These are phyloP conservation scores for Eutypella sp. DNA, from an alignment of 2,329 filamentous ascomycete species.

Conservation along the genomic window DNA sequence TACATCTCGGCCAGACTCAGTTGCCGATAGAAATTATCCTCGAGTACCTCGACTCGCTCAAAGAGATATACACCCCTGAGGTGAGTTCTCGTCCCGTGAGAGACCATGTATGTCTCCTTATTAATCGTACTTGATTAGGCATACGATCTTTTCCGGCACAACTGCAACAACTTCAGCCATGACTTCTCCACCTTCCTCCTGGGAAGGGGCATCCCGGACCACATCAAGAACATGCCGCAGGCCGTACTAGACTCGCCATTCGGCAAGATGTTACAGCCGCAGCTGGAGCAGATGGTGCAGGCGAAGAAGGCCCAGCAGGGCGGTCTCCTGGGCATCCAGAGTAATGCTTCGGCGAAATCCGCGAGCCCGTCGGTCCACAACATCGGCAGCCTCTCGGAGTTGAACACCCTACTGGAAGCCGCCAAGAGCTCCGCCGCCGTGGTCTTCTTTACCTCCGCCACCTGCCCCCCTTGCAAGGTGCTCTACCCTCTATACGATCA, in stretches of 20 bases:
- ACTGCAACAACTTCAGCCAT: slow-evolving; percentile 97
- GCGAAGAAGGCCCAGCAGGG: slow-evolving; percentile 44
- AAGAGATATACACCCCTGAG: slow-evolving; percentile 75
- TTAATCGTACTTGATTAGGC: slow-evolving; percentile 50
- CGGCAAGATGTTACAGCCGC: slow-evolving; percentile 80
- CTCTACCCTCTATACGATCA: slow-evolving; percentile 79
- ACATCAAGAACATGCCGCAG: slow-evolving; percentile 81
- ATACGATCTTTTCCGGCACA: slow-evolving; percentile 86
- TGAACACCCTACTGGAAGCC: slow-evolving; percentile 55
- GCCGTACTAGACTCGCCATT: slow-evolving; percentile 82
- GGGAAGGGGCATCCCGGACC: slow-evolving; percentile 79
- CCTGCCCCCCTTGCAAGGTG: slow-evolving; percentile 77
- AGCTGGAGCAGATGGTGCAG: slow-evolving; percentile 50
- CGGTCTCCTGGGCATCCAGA: slow-evolving; percentile 48
- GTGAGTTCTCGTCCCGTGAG: slow-evolving; percentile 33
- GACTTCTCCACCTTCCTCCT: slow-evolving; percentile 86
- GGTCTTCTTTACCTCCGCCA: slow-evolving; percentile 89
- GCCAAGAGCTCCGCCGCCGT: slow-evolving; percentile 67
- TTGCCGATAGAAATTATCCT: slow-evolving; percentile 76
- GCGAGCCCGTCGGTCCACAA: slow-evolving; percentile 47
- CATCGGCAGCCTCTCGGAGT: slow-evolving; percentile 51
- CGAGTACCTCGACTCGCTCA: slow-evolving; percentile 82
- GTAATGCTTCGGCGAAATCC: slow-evolving; percentile 17
- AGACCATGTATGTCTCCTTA: slow-evolving; percentile 1
- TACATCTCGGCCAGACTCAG: slow-evolving; percentile 71